Evolutionary conservation across 192 early-diverging fungal species (phyloP).

Genomic region (Entomortierella lignicola): DNA sequence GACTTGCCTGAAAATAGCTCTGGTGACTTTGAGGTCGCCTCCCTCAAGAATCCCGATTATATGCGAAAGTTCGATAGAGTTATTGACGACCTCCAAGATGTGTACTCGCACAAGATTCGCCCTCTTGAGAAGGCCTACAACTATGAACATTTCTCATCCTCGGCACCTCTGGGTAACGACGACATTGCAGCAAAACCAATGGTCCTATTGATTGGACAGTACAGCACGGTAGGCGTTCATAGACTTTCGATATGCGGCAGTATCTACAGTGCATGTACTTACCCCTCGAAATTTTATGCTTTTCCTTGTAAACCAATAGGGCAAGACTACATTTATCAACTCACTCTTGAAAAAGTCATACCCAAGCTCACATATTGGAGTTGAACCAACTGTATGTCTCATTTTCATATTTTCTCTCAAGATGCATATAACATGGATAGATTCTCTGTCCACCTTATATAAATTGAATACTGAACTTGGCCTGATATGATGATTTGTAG

Average conservation of each 20-base stretch:
- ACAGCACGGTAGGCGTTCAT: slow-evolving; percentile 67
- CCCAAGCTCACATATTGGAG: slow-evolving; percentile 82
- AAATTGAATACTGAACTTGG: background rate
- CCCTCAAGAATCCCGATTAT: slow-evolving; percentile 54
- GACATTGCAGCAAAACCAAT: slow-evolving; percentile 88
- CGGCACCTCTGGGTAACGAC: slow-evolving; percentile 75
- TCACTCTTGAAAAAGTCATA: slow-evolving; percentile 80
- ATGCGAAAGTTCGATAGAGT: slow-evolving; percentile 56
- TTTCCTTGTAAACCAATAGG: too few species aligned
- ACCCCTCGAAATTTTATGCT: too few species aligned
- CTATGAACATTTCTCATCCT: slow-evolving; percentile 77
- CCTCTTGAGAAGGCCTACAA: slow-evolving; percentile 77
- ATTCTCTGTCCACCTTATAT: too few species aligned
- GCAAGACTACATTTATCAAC: slow-evolving; percentile 87
- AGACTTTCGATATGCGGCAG: too few species aligned
- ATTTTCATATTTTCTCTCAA: background rate
- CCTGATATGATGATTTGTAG: slow-evolving; percentile 34
- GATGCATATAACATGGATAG: too few species aligned
- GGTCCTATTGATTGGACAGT: slow-evolving; percentile 86
- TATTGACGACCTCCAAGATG: slow-evolving; percentile 72
- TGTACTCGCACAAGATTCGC: slow-evolving; percentile 75
- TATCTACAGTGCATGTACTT: too few species aligned
- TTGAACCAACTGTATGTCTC: slow-evolving; percentile 70
- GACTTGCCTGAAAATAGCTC: background rate
- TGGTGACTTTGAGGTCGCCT: slow-evolving; percentile 49